Conservation (phyloP, 192 early-diverging fungal species). For the Coemansia sp. region DNA sequence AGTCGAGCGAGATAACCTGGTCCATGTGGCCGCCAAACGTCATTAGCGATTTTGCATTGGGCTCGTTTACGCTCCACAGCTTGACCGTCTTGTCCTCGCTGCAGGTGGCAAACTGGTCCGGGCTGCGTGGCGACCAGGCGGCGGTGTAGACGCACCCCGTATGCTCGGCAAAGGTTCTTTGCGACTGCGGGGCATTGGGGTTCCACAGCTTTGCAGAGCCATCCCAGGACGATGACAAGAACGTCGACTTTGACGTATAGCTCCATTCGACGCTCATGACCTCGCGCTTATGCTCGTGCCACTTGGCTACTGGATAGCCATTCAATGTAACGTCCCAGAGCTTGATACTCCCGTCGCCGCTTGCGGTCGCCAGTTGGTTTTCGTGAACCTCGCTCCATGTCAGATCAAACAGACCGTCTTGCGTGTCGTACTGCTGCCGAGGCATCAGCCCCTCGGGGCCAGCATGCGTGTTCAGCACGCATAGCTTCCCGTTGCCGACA, state of each 20-base stretch:
- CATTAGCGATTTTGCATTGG: conserved; percentile 57
- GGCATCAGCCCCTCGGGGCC: conserved; percentile 13
- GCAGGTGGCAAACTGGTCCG: conserved; percentile 80
- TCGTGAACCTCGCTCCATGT: conserved; percentile 96
- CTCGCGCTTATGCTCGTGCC: conserved; percentile 91
- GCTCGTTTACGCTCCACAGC: conserved; percentile 85
- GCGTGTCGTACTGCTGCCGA: conserved; percentile 80
- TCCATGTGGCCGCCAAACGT: conserved; percentile 78
- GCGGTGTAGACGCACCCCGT: conserved; percentile 89
- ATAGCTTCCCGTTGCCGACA: conserved; percentile 92
- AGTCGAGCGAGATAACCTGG: conserved; percentile 90
- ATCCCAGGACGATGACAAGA: conserved; percentile 95
- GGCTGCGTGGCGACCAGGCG: conserved; percentile 77
- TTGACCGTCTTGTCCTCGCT: conserved; percentile 90
- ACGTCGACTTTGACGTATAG: conserved; percentile 80
- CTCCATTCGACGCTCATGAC: conserved; percentile 97
- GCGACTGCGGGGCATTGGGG: conserved; percentile 71
- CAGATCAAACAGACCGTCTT: conserved; percentile 94
- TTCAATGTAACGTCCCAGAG: conserved; percentile 82
- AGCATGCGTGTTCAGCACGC: conserved; percentile 60
- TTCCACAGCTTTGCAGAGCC: conserved; percentile 94
- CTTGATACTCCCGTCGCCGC: conserved; percentile 94
- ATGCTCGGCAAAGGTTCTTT: conserved; percentile 88
- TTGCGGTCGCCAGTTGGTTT: conserved; percentile 85
- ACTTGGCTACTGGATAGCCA: conserved; percentile 73